phyloP scores from a whole-genome alignment of 139 green algal species.

The Klebsormidium nitens region DNA sequence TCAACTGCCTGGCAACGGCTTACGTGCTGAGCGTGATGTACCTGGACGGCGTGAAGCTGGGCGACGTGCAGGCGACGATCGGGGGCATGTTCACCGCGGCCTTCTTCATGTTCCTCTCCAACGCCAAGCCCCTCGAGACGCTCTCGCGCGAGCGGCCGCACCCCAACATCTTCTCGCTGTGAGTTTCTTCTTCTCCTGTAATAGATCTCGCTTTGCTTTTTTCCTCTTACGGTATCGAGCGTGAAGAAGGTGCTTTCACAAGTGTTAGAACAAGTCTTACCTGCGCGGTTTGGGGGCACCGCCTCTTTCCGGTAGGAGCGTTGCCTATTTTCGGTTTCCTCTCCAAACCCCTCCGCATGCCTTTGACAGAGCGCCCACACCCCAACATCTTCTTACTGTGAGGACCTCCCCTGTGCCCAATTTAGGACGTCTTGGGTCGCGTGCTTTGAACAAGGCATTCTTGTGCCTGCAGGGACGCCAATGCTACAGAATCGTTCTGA shows the following conservation, averaged over 20 bases:
- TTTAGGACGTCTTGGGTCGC: no score
- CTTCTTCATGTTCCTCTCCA: slow-evolving; percentile 94
- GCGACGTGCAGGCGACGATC: slow-evolving; percentile 49
- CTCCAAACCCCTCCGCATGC: slow-evolving; percentile 68
- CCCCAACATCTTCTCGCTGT: slow-evolving; percentile 75
- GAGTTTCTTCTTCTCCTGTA: no score
- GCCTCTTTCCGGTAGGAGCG: no score
- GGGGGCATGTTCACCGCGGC: slow-evolving; percentile 55
- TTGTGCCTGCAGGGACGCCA: no score
- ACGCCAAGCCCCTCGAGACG: slow-evolving; percentile 71
- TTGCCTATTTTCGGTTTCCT: slow-evolving; percentile 95
- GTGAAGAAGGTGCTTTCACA: no score
- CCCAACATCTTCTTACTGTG: slow-evolving; percentile 74
- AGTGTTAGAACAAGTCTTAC: no score
- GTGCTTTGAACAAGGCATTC: no score
- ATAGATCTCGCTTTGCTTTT: no score
- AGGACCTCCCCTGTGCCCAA: no score
- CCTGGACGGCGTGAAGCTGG: slow-evolving; percentile 65
- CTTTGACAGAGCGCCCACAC: slow-evolving; percentile 79
- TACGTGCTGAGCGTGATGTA: slow-evolving; percentile 91
- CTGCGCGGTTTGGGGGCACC: no score
- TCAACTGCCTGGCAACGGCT: slow-evolving; percentile 88
- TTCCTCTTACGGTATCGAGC: no score
- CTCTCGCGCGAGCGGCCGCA: slow-evolving; percentile 82
- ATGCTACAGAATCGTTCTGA: no score